Percentiles rank a stretch among this genome's conserved stretches.
Evolutionary conservation across 1,284 basidiomycete genomes (phyloP).

Genomic region (Fomitopsis schrenkii): DNA sequence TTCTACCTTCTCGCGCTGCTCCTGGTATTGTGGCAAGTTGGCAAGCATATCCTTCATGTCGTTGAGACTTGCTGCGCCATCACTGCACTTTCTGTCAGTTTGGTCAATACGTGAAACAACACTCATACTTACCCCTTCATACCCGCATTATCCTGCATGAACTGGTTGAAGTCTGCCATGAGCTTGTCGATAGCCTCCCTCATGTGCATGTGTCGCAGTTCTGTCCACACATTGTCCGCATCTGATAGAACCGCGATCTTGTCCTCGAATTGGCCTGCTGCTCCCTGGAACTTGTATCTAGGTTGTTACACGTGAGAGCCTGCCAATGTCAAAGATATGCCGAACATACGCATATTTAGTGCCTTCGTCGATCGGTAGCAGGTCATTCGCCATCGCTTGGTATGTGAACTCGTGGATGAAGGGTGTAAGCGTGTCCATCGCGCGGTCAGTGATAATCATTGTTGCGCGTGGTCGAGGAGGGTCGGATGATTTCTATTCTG

Average conservation of each 20-base stretch:
- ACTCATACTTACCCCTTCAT: conserved; percentile 68
- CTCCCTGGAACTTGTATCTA: conserved; percentile 87
- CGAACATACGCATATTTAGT: conserved; percentile 75
- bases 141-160: conserved; percentile 90
- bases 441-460: conserved; percentile 90
- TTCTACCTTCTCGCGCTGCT: conserved; percentile 86
- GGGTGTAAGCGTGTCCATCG: conserved; percentile 91
- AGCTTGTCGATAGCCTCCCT: conserved; percentile 96
- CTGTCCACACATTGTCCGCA: conserved; percentile 87
- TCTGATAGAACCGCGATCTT: conserved; percentile 85
- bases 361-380: conserved; percentile 87
- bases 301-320: neutral
- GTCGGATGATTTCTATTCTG: conserved; percentile 58
- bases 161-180: conserved; percentile 92
- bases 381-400: conserved; percentile 97
- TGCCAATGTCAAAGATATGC: neutral
- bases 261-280: conserved; percentile 80
- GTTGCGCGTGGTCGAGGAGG: conserved; percentile 72
- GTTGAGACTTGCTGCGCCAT: conserved; percentile 85
- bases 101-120: neutral
- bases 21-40: conserved; percentile 91
- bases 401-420: conserved; percentile 98
- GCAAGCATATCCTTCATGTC: conserved; percentile 99
- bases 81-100: conserved; percentile 34
- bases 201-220: conserved; percentile 96